Conservation (phyloP, 2,329 filamentous ascomycete genomes). For the Ophidiomyces ophidiicola region DNA sequence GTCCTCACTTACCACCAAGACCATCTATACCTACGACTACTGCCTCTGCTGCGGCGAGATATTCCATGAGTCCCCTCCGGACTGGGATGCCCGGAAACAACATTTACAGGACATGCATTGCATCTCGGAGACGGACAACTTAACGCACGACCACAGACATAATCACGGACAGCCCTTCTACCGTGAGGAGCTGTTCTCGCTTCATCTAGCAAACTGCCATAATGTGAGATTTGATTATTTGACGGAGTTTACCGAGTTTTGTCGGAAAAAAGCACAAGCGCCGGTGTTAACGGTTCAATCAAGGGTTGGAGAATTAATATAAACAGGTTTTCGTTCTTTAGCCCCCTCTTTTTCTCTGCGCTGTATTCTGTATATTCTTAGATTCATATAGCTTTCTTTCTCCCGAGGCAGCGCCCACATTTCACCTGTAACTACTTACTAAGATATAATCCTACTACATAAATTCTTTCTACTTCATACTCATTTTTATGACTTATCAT, state of each 20-base stretch:
- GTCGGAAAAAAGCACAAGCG: slow-evolving; percentile 8
- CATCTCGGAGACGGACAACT: slow-evolving; percentile 8
- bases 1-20: not conserved
- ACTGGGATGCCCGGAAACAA: slow-evolving; percentile 5
- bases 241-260: slow-evolving; percentile 10
- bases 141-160: slow-evolving; percentile 3
- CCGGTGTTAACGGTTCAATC: slow-evolving; percentile 10
- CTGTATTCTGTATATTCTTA: too few species aligned
- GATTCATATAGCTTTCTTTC: too few species aligned
- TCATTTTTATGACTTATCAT: too few species aligned
- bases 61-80: slow-evolving; percentile 6
- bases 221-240: slow-evolving; percentile 11
- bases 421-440: too few species aligned
- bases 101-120: slow-evolving; percentile 11
- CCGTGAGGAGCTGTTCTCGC: slow-evolving; percentile 11
- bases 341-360: too few species aligned
- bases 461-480: too few species aligned
- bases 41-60: slow-evolving; percentile 13
- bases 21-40: slow-evolving; percentile 8
- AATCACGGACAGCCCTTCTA: slow-evolving; percentile 10
- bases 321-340: too few species aligned
- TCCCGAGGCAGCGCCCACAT: too few species aligned
- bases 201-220: slow-evolving; percentile 13
- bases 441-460: too few species aligned
- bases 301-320: too few species aligned